Evolutionary conservation across 129 eudicot species (phyloP).

Genomic region (Heracleum sosnowskyi): DNA sequence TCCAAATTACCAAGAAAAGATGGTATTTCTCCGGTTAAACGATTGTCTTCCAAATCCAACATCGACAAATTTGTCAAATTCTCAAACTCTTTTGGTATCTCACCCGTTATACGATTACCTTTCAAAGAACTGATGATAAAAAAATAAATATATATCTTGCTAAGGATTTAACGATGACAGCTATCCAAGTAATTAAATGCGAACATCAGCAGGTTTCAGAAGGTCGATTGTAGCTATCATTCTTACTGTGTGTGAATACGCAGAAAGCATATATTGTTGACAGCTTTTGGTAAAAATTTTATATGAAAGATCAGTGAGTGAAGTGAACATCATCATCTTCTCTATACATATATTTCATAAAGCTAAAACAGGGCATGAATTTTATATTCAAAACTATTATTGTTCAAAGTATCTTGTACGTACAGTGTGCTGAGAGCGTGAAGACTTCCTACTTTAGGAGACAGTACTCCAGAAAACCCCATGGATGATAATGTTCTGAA

Average conservation of each 20-base stretch:
- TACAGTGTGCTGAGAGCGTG: conserved; percentile 61
- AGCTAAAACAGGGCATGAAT: background rate
- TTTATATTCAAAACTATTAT: conserved; percentile 2
- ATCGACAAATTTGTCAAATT: conserved; percentile 69
- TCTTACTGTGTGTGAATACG: background rate
- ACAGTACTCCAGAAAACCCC: conserved; percentile 66
- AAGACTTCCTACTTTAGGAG: conserved; percentile 56
- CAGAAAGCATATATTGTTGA: background rate
- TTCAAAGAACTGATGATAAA: conserved; percentile 44
- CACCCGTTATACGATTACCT: conserved; percentile 82
- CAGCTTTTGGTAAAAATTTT: background rate
- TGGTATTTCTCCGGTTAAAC: conserved; percentile 80
- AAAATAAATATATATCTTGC: background rate
- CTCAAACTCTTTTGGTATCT: conserved; percentile 77
- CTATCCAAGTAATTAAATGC: background rate
- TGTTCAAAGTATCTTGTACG: conserved; percentile 13
- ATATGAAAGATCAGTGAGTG: background rate
- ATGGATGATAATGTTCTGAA: conserved; percentile 72
- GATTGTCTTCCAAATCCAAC: conserved; percentile 74
- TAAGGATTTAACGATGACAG: background rate
- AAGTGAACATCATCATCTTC: background rate
- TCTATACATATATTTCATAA: background rate
- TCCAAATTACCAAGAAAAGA: conserved; percentile 79
- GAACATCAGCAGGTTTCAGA: background rate
- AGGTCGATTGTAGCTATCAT: background rate